Evolutionary conservation across 108 stramenopile genomes (phyloP), one percentile per base, ranked within the genome.

Genomic region (Cafeteria roenbergensis): DNA sequence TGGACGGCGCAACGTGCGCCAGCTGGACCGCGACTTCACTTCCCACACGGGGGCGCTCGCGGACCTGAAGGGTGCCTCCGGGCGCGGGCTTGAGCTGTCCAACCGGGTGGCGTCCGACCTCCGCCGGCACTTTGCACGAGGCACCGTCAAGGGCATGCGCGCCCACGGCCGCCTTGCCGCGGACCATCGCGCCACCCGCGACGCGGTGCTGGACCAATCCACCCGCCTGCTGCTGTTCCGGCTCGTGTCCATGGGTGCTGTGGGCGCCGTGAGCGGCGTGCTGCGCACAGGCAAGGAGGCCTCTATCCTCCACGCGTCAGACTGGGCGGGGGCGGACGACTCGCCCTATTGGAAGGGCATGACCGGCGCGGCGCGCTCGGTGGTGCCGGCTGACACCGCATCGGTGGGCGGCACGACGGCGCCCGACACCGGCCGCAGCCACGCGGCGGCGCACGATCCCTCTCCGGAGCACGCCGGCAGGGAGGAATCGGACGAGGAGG

Each of bases 221-320:
- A 76, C 76, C 1, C 70, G 76, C 27, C 48, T 77, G 64, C 34
- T 74, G 17, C 59, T 79, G n/a, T 66, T 71, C 56, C 71, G 68
- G 55, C 64, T 79, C 36, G 24, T 74, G 1, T 77, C 74, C 38
- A 30, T 25, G n/a, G 77, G 74, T 26, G 25, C 62, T 0, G 32
- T 73, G 1, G 53, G 33, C 12, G 62, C 63, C 51, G 71, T 79
- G 27, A 63, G 74, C 51, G 78, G 78, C 0, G 63, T 57, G 27
- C 73, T 79, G 22, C 71, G 71, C 53, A 78, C 78, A 0, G 78
- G 78, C 17, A 79, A 79, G 67, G 78, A 79, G 72, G 76, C 75
- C 28, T 32, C 55, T 38, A 73, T 79, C 9, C 77, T 53, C 55
- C 71, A 79, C 58, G 77, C 77, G 9, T 52, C 29, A 48, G 59